These are phyloP conservation scores for Penicillium sp. DNA, from an alignment of 2,329 filamentous ascomycete genomes.

Conservation along the genomic window DNA sequence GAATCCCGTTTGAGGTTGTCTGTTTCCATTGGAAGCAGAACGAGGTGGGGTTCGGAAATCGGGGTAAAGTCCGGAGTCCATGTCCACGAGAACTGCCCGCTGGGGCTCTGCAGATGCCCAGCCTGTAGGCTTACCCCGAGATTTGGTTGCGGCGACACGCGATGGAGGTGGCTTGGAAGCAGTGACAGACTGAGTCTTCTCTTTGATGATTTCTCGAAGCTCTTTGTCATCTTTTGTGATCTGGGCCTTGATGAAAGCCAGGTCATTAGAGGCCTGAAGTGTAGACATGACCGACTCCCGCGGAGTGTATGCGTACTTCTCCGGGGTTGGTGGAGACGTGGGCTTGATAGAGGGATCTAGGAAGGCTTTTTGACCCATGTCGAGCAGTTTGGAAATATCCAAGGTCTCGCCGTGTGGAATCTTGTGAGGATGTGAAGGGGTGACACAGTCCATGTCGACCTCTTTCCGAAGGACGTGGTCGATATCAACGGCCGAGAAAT, in stretches of 20 bases:
- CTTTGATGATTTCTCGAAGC: constrained; percentile 65
- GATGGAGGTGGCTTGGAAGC: constrained; percentile 15
- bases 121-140: constrained; percentile 25
- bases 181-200: constrained; percentile 43
- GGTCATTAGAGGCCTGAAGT: constrained; percentile 52
- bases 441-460: constrained; percentile 95
- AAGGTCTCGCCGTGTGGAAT: constrained; percentile 83
- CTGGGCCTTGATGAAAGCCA: constrained; percentile 74
- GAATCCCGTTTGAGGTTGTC: constrained; percentile 28
- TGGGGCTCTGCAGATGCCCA: constrained; percentile 39
- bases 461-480: constrained; percentile 96
- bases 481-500: constrained; percentile 92
- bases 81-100: constrained; percentile 43
- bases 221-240: constrained; percentile 71
- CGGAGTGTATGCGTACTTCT: constrained; percentile 62
- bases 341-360: constrained; percentile 64
- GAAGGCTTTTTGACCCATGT: constrained; percentile 62
- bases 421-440: constrained; percentile 71
- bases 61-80: constrained; percentile 34
- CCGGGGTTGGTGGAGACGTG: constrained; percentile 52
- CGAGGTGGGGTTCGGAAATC: constrained; percentile 26
- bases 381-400: constrained; percentile 73
- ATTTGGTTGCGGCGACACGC: constrained; percentile 21
- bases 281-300: constrained; percentile 74
- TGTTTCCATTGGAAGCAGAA: constrained; percentile 23